Percentiles rank a stretch among this genome's conserved stretches.
These are phyloP conservation scores for Neurospora sp. DNA, from an alignment of 495 filamentous ascomycete species.

Conservation along the genomic window DNA sequence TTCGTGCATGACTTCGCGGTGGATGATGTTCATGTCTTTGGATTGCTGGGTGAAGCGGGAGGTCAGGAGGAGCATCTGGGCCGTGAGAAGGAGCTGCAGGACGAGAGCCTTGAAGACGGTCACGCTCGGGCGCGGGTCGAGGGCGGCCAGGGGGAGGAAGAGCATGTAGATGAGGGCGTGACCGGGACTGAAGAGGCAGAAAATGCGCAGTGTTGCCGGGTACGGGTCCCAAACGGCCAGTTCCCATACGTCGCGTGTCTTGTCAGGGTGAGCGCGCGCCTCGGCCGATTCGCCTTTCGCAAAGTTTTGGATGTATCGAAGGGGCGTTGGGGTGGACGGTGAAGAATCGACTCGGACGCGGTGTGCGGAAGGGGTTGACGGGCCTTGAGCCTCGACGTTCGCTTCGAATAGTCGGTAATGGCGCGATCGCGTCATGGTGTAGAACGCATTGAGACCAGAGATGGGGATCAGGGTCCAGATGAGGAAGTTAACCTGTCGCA, in stretches of 20 bases:
- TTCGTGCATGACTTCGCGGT: constrained; percentile 86
- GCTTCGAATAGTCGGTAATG: constrained; percentile 89
- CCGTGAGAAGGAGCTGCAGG: constrained; percentile 60
- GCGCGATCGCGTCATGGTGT: constrained; percentile 72
- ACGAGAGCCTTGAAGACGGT: constrained; percentile 73
- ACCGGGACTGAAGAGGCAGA: constrained; percentile 86
- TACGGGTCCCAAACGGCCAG: constrained; percentile 86
- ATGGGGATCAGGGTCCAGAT: constrained; percentile 55
- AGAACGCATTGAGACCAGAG: constrained; percentile 64
- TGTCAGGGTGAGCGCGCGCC: constrained; percentile 74
- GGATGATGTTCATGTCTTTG: constrained; percentile 74
- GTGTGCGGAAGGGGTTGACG: constrained; percentile 75
- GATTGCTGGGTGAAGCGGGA: constrained; percentile 68
- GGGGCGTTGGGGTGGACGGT: constrained; percentile 64
- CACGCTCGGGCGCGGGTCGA: constrained; percentile 70
- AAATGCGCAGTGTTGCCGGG: constrained; percentile 69
- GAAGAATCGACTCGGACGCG: constrained; percentile 87
- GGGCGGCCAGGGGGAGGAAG: constrained; percentile 65
- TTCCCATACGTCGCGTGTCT: constrained; percentile 88
- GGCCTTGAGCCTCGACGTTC: constrained; percentile 55
- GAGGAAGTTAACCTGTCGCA: constrained; percentile 50
- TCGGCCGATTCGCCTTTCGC: constrained; percentile 52
- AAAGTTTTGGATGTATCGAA: constrained; percentile 64
- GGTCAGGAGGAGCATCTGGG: constrained; percentile 63
- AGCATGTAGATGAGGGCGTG: constrained; percentile 84